These are phyloP conservation scores for Clarireedia monteithiana DNA, from an alignment of 2,329 filamentous ascomycete species.

Conservation along the genomic window DNA sequence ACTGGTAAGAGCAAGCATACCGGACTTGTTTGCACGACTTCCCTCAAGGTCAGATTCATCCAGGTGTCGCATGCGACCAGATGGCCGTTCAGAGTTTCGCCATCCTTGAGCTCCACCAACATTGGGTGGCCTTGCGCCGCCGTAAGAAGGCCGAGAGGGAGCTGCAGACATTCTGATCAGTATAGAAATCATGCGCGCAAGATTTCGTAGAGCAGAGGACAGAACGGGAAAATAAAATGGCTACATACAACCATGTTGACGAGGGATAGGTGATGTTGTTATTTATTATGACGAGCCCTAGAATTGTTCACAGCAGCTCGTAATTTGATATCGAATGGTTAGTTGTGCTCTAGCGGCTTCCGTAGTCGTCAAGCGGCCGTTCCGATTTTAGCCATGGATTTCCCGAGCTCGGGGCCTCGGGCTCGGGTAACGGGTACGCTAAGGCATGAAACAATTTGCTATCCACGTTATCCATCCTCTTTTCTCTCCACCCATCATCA, in stretches of 20 bases:
- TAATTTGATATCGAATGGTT: background rate
- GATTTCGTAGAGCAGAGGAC: background rate
- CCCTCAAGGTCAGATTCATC: conserved; percentile 98
- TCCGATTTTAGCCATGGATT: too few species aligned
- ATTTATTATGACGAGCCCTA: background rate
- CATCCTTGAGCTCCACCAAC: conserved; percentile 95
- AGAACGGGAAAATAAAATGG: too few species aligned
- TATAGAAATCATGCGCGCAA: background rate
- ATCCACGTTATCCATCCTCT: too few species aligned
- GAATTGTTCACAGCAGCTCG: background rate
- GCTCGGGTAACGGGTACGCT: too few species aligned
- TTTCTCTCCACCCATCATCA: too few species aligned
- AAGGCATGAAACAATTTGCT: too few species aligned
- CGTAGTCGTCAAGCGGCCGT: background rate
- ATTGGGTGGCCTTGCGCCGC: conserved; percentile 96
- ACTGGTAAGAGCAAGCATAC: conserved; percentile 34
- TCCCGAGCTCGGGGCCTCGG: too few species aligned
- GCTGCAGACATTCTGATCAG: conserved; percentile 32
- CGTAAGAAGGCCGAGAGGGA: conserved; percentile 77
- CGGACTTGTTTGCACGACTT: conserved; percentile 92
- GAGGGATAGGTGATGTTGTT: background rate
- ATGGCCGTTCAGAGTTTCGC: conserved; percentile 94
- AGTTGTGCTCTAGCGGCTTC: background rate
- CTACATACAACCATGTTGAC: conserved; percentile 7
- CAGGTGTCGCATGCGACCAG: conserved; percentile 96